Percentiles rank a stretch among this genome's conserved stretches.
Evolutionary conservation across 2,329 filamentous ascomycete species (phyloP).

Genomic region (Scedosporium minutisporum): DNA sequence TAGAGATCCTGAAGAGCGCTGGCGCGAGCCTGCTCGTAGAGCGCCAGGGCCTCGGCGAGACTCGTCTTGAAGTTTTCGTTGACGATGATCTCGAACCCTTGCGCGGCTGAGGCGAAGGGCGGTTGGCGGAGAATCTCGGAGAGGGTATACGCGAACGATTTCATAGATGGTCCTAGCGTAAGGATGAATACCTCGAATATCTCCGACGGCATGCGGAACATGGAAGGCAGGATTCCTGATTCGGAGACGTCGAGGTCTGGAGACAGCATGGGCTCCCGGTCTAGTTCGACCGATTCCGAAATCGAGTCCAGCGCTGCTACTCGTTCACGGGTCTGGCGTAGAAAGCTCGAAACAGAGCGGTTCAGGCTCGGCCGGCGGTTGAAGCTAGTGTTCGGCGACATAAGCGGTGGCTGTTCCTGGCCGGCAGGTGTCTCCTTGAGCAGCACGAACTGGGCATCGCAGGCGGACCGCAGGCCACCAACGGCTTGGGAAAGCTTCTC

Average conservation of each 20-base stretch:
- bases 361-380: conserved; percentile 10
- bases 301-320: not conserved
- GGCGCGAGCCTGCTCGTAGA: conserved; percentile 69
- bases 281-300: not conserved
- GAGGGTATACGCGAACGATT: conserved; percentile 85
- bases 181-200: conserved; percentile 89
- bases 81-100: conserved; percentile 54
- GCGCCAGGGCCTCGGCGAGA: conserved; percentile 65
- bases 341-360: conserved; percentile 18
- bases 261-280: conserved; percentile 1
- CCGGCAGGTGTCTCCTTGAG: conserved; percentile 49
- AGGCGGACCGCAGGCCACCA: conserved; percentile 81
- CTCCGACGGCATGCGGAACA: conserved; percentile 58
- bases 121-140: conserved; percentile 82
- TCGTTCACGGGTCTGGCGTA: conserved; percentile 3
- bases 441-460: conserved; percentile 78
- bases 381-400: conserved; percentile 14
- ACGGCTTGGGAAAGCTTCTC: conserved; percentile 81
- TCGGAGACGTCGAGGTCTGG: conserved; percentile 6
- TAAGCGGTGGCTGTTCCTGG: conserved; percentile 15
- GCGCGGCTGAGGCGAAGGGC: conserved; percentile 62
- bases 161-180: conserved; percentile 86
- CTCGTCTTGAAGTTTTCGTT: conserved; percentile 75
- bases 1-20: conserved; percentile 75
- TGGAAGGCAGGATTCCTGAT: conserved; percentile 12